Base-by-base conservation (phyloP, 140 eudicot species). In the Cichorium intybus region DNA sequence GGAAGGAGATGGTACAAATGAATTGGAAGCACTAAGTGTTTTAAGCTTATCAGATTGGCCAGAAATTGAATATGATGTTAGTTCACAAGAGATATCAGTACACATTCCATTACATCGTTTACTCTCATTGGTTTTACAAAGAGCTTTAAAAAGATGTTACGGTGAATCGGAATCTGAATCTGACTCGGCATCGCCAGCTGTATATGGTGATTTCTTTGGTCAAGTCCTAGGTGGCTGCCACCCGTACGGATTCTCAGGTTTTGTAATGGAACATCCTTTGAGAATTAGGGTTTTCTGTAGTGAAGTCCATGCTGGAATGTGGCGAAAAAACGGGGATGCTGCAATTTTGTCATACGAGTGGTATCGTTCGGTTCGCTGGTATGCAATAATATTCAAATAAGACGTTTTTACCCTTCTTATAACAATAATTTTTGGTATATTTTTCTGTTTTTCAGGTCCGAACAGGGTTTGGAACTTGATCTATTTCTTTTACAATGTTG, bases 231-330 rank as follows among this genome's bases (percentile, higher is more conserved):
- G 80, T 58, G 95, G 97, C 17, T 86, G 93, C 76, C 97, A 94
- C 64, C 91, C 99, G 31, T 56, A 56, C 50, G 99, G 99, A 27
- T 94, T 88, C 74, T 89, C 99, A 48, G 89, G 87, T n/a, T 89
- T 80, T 75, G 78, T 94, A 37, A 89, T 94, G 99, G 99, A 94
- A 72, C 95, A 94, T 77, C 95, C 95, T 66, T 63, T 94, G 56
- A 86, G 93, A 24, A 82, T 84, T 65, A 86, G 95, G 76, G 99
- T 89, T 41, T 94, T 94, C 70, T 94, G 99, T 58, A 86, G 97
- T n/a, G 83, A 94, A 80, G 97, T 94, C 68, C 95, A 78, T 75
- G 97, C 99, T 71, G 97, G 99, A 18, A 89, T 94, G 97, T 94
- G 99, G 99, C 79, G 95, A 56, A 82, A 83, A 68, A 89, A 94